These are phyloP conservation scores for Pseudognaphalium luteoalbum DNA, from an alignment of 129 eudicot genomes.

Conservation along the genomic window DNA sequence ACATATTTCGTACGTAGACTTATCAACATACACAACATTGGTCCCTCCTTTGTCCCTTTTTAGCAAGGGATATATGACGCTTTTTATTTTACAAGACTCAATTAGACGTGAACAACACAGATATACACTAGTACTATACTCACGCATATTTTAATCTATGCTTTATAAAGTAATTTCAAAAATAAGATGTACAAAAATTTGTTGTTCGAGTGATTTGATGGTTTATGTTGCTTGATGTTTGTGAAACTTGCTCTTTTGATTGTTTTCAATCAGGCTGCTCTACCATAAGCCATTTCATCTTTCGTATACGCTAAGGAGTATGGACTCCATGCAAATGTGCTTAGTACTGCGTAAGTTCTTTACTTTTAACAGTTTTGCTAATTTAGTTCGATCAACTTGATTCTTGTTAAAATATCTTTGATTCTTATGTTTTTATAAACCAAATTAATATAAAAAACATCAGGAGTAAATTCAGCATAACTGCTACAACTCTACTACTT, in stretches of 20 bases:
- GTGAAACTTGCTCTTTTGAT: neutral
- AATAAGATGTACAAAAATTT: neutral
- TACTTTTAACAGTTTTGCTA: neutral
- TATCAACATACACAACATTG: no score
- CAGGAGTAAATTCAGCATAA: no score
- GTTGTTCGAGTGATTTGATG: neutral
- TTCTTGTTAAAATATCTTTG: no score
- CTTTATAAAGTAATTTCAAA: neutral
- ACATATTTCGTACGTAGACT: no score
- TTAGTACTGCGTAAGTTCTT: constrained; percentile 76
- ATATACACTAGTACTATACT: neutral
- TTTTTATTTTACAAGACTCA: no score
- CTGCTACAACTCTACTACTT: no score
- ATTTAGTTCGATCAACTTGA: no score
- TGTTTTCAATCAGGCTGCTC: constrained; percentile 44
- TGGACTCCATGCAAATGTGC: constrained; percentile 58
- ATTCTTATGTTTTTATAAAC: no score
- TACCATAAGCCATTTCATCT: constrained; percentile 60
- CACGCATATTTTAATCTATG: neutral
- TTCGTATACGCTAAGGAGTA: constrained; percentile 74
- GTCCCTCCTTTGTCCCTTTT: no score
- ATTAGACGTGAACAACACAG: no score
- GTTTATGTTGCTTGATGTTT: neutral
- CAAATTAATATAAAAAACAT: no score
- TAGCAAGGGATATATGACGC: no score